Evolutionary conservation across 371 early-diverging fungal species (phyloP).

Genomic region (Rhizopus microsporus): DNA sequence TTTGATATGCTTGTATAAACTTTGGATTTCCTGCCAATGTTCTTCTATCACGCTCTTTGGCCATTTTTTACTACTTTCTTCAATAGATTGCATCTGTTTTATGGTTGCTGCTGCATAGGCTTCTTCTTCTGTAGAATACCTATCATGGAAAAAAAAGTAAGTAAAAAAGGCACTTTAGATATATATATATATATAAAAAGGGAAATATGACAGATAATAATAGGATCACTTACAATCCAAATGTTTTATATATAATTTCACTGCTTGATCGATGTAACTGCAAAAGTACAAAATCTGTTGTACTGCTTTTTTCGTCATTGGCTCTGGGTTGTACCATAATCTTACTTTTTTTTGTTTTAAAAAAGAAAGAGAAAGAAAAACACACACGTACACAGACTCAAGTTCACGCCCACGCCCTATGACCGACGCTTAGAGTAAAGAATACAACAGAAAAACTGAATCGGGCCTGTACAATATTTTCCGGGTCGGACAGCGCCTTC

Average conservation of each 20-base stretch:
- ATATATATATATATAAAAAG: background rate
- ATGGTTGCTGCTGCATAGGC: constrained; percentile 22
- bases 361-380: constrained; percentile 1
- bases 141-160: constrained; percentile 1
- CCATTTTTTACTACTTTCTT: constrained; percentile 13
- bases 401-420: no score
- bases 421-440: background rate
- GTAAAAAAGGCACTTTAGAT: background rate
- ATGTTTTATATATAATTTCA: background rate
- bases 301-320: background rate
- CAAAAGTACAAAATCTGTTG: background rate
- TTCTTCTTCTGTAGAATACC: constrained; percentile 22
- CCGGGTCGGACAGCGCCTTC: background rate
- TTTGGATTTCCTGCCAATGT: constrained; percentile 10
- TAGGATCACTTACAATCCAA: constrained; percentile 2
- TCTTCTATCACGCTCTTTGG: constrained; percentile 6
- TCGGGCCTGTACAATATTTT: background rate
- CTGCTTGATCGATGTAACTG: background rate
- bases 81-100: constrained; percentile 25
- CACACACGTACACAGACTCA: background rate
- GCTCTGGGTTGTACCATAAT: background rate
- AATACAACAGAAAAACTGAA: background rate
- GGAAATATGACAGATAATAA: background rate
- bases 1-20: constrained; percentile 17
- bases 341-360: background rate